These are phyloP conservation scores for Globisporangium cylindrosporum DNA, from an alignment of 352 stramenopile genomes.

Conservation along the genomic window DNA sequence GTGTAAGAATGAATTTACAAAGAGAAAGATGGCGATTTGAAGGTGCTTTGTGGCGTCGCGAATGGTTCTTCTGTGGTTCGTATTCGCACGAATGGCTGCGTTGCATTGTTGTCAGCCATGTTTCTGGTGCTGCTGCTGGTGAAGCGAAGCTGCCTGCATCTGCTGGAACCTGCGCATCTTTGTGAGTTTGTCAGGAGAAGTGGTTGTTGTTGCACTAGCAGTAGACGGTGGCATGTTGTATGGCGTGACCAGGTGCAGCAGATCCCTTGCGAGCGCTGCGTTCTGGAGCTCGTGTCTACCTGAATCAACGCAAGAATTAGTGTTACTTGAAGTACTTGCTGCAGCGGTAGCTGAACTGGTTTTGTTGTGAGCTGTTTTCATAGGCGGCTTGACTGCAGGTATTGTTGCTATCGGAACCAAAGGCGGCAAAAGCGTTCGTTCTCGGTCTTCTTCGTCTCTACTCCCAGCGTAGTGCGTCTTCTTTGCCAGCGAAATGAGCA, in stretches of 20 bases:
- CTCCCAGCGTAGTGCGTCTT: conserved; percentile 5
- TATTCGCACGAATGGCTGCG: background rate
- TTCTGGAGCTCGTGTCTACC: conserved; percentile 35
- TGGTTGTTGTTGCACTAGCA: background rate
- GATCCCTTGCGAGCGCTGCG: conserved; percentile 42
- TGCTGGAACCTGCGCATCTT: conserved; percentile 19
- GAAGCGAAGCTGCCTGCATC: conserved; percentile 10
- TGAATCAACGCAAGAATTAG: background rate
- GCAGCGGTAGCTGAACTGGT: background rate
- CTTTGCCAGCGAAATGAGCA: conserved; percentile 57
- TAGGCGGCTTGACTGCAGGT: background rate
- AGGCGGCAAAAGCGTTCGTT: conserved; percentile 18
- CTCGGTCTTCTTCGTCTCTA: conserved; percentile 22
- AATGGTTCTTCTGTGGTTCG: background rate
- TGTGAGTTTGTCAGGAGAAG: conserved; percentile 19
- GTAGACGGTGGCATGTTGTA: conserved; percentile 30
- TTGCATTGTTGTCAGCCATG: background rate
- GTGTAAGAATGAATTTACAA: conserved; percentile 16
- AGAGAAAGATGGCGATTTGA: background rate
- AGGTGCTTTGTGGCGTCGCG: background rate
- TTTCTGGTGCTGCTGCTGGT: conserved; percentile 6
- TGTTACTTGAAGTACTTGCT: background rate
- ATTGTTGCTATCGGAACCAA: conserved; percentile 8
- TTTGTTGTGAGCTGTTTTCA: conserved; percentile 7
- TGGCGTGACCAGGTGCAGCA: conserved; percentile 56